Conservation (phyloP, 306 rosid genomes). For the Lathyrus oleraceus region DNA sequence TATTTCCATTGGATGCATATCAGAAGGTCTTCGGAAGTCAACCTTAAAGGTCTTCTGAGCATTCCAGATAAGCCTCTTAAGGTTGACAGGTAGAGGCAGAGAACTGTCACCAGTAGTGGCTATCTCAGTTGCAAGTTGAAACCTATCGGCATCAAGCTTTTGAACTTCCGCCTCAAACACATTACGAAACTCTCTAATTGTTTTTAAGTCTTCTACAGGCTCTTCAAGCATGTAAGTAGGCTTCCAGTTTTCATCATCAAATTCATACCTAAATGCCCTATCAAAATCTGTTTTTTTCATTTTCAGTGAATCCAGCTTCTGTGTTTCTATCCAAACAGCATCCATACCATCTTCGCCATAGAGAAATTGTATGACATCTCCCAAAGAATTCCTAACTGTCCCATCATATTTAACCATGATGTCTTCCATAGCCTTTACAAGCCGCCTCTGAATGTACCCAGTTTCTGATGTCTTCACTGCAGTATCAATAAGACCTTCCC, state of each 20-base stretch:
- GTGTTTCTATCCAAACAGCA: constrained; percentile 96
- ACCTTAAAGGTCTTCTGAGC: constrained; percentile 95
- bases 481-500: constrained; percentile 99
- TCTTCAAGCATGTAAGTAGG: constrained; percentile 94
- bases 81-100: constrained; percentile 91
- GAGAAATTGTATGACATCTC: constrained; percentile 96
- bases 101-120: constrained; percentile 84
- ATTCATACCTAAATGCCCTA: constrained; percentile 77
- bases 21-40: constrained; percentile 92
- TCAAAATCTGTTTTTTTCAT: constrained; percentile 90
- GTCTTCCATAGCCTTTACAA: constrained; percentile 99
- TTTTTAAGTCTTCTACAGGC: constrained; percentile 93
- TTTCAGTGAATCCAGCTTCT: constrained; percentile 90
- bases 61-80: constrained; percentile 97
- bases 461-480: constrained; percentile 99
- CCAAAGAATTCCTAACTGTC: constrained; percentile 95
- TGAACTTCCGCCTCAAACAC: constrained; percentile 96
- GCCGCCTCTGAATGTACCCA: constrained; percentile 96
- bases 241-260: constrained; percentile 93
- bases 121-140: constrained; percentile 86
- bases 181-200: constrained; percentile 89
- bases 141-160: constrained; percentile 86
- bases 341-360: constrained; percentile 99
- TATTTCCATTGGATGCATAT: constrained; percentile 99
- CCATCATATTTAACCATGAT: constrained; percentile 99